Base-by-base conservation (phyloP, 495 filamentous ascomycete species). In the Cudoniella acicularis region DNA sequence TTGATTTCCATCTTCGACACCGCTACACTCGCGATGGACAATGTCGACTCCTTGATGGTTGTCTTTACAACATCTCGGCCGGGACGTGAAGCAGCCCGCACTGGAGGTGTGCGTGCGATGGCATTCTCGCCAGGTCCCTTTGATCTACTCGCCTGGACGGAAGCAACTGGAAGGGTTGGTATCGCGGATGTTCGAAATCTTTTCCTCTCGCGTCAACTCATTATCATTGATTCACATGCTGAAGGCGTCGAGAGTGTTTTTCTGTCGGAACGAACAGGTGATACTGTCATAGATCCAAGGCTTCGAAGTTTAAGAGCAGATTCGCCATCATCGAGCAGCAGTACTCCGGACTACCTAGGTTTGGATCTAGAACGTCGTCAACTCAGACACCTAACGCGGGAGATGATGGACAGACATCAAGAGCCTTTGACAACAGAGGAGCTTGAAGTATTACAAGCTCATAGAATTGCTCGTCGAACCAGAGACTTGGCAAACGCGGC, bases 101-200 rank as follows among this genome's bases (percentile, higher is more conserved):
- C 13, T 18, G 93, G 95, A 55, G 91, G 94, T 46, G 85, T 98
- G 52, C 84, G 94, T 52, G 89, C 91, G 54, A 93, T 98, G 85
- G 79, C 85, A 21, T 98, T 98, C 68, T 87, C 89, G 0, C 92
- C 94, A 1, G 89, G 88, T 18, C 90, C 92, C 10, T 89, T 86
- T 82, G 93, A 98, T 70, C 81, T 98, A 16, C 78, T 98, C 30
- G 88, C 95, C 22, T 97, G 93, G 92, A 84, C 91, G 20, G 94
- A 98, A 73, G 87, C 96, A 60, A 87, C 86, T 59, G 92, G 90
- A 9, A 81, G 88, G 62, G 81, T 93, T 30, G 92, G 91, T 10
- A 77, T 98, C 47, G 88, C 88, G 2, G 94, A 98, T 75, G 74
- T 92, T 21, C 87, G 94, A 21, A 84, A 83, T 57, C 83, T 85